These are phyloP conservation scores for Lithospermum erythrorhizon DNA, from an alignment of 257 asterid species.

Conservation along the genomic window DNA sequence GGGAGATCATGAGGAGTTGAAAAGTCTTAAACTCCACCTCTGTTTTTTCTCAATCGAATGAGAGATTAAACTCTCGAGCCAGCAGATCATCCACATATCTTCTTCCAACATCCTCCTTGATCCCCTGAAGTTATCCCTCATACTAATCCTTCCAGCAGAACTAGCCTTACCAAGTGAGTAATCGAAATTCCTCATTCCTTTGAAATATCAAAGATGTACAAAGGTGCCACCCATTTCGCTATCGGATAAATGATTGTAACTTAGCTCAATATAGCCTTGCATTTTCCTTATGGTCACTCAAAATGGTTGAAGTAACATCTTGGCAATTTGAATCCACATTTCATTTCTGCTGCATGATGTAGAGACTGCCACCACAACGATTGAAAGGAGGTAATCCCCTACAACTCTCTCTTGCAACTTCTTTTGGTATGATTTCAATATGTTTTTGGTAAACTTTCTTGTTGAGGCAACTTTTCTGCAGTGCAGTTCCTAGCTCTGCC, in stretches of 20 bases:
- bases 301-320: not conserved
- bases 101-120: too few relatives aligned
- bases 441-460: not conserved
- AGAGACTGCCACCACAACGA: constrained; percentile 4
- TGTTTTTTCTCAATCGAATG: too few relatives aligned
- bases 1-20: too few relatives aligned
- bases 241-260: constrained; percentile 7
- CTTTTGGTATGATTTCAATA: not conserved
- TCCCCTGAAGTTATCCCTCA: too few relatives aligned
- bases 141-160: constrained; percentile 10
- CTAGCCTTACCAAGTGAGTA: not conserved
- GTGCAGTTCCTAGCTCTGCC: constrained; percentile 5
- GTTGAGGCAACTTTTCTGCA: constrained; percentile 1
- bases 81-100: too few relatives aligned
- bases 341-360: not conserved
- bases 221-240: not conserved
- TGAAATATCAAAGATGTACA: constrained; percentile 4
- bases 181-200: not conserved
- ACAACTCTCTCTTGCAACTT: not conserved
- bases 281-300: not conserved
- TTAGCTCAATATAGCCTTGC: constrained; percentile 1
- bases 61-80: too few relatives aligned
- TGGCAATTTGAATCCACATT: not conserved
- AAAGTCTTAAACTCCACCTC: too few relatives aligned
- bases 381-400: constrained; percentile 11